Evolutionary conservation across 2,329 filamentous ascomycete species (phyloP), one percentile per base, ranked within the genome.

Genomic region (Pseudogymnoascus sp.): DNA sequence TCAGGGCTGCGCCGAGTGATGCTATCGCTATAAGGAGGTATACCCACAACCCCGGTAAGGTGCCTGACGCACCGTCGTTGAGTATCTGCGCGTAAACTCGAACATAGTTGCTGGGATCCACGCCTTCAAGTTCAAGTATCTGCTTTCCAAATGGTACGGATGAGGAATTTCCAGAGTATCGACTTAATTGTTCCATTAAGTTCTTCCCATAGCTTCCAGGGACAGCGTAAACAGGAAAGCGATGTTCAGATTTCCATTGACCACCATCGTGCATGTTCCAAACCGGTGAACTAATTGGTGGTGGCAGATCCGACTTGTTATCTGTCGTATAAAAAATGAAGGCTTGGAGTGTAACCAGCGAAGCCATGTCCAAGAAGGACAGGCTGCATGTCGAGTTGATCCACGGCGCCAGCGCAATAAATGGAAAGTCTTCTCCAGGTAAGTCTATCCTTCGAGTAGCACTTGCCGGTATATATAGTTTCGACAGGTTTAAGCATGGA

Each of bases 361-460:
- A 76, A n/a, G 83, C 81, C 17, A 83, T 79, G 15, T 79, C 75
- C 54, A 97, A 80, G 71, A 91, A 96, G 47, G 87, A 82, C 61
- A 80, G 75, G 10, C 90, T 88, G 71, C 93, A 99, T 26, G 84
- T 77, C 6, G 81, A 76, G 64, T 81, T 88, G 68, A 91, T 84
- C 92, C 93, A 97, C 29, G 93, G 93, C 24, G 90, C 92, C 60
- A 97, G 76, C 29, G 89, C 92, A 67, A 97, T 84, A 59, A 92
- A 78, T 61, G 87, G 85, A 72, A 90, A 91, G 66, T 88, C 84
- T 11, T 40, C 57, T 17, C 73, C 71, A 0, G 85, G 85, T 0
- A 97, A 82, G 68, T 94, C 81, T n/a, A 74, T 72, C 67, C 83
- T 81, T 13, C 87, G 84, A 10, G 90, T 96, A 61, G 85, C 90